These are phyloP conservation scores for Linum lewisii DNA, from an alignment of 345 rosid genomes.

Conservation along the genomic window DNA sequence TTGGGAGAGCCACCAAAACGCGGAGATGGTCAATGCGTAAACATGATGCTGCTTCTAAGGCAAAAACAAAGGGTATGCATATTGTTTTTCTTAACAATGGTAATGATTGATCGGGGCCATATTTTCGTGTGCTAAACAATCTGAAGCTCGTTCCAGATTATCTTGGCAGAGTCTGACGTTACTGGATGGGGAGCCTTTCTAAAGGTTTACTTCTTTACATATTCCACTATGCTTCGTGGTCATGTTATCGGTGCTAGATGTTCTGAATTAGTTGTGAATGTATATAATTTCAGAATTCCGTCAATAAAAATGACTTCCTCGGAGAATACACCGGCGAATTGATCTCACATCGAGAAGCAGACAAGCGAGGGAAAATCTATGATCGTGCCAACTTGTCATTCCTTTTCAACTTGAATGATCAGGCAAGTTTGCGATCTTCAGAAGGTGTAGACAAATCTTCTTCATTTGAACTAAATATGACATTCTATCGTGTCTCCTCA, in stretches of 20 bases:
- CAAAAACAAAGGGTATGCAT: constrained; percentile 69
- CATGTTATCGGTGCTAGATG: constrained; percentile 5
- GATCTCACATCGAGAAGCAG: constrained; percentile 92
- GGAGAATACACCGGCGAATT: constrained; percentile 98
- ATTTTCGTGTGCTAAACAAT: no score
- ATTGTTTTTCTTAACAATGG: constrained; percentile 5
- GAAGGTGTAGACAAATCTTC: background rate
- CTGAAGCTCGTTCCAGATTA: constrained; percentile 42
- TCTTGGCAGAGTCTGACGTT: constrained; percentile 81
- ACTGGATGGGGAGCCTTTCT: constrained; percentile 99
- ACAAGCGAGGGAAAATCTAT: constrained; percentile 95
- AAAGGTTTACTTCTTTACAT: constrained; percentile 19
- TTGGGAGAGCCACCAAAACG: constrained; percentile 57
- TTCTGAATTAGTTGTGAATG: constrained; percentile 8
- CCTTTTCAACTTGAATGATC: constrained; percentile 96
- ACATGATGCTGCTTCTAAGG: constrained; percentile 74
- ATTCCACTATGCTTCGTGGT: no score
- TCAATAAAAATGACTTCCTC: constrained; percentile 87
- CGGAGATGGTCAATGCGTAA: constrained; percentile 72
- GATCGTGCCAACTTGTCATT: constrained; percentile 96
- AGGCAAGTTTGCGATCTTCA: constrained; percentile 48
- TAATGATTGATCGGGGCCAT: no score
- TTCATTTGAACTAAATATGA: background rate
- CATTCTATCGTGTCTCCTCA: constrained; percentile 20
- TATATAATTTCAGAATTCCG: constrained; percentile 65